Conservation (phyloP, 2,329 filamentous ascomycete genomes). For the Epichloe baconii region DNA sequence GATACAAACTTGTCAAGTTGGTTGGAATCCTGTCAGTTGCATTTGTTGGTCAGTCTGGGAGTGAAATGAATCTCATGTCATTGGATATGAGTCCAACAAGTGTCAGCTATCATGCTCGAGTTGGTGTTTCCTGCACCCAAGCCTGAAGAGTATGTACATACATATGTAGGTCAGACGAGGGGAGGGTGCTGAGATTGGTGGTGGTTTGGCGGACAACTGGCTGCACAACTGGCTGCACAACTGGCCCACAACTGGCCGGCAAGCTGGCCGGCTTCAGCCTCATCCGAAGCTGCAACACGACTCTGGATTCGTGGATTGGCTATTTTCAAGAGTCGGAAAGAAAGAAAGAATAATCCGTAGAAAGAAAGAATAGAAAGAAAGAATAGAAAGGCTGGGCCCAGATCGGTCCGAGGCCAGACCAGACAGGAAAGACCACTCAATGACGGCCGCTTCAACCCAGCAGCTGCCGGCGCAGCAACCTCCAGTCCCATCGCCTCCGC, state of each 20-base stretch:
- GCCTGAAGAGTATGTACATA: too few relatives aligned
- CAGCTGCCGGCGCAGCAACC: conserved; percentile 1
- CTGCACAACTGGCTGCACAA: too few relatives aligned
- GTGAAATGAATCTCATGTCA: too few relatives aligned
- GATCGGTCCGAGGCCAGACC: background rate
- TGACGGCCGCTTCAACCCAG: background rate
- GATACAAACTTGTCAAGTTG: too few relatives aligned
- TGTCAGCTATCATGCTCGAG: too few relatives aligned
- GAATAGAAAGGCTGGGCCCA: background rate
- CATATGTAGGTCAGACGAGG: too few relatives aligned
- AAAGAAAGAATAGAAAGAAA: background rate
- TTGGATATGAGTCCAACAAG: too few relatives aligned
- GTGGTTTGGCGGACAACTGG: background rate
- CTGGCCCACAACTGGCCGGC: background rate
- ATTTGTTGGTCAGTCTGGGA: too few relatives aligned
- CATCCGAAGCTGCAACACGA: conserved; percentile 5
- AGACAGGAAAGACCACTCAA: background rate
- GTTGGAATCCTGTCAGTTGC: too few relatives aligned
- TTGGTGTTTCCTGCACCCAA: too few relatives aligned
- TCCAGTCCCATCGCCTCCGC: background rate
- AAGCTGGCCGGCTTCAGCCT: background rate
- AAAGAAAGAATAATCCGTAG: too few relatives aligned
- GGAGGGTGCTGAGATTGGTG: background rate
- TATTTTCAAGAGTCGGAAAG: background rate
- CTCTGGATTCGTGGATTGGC: background rate